phyloP scores from a whole-genome alignment of 345 rosid genomes.

The Boechera retrofracta region DNA sequence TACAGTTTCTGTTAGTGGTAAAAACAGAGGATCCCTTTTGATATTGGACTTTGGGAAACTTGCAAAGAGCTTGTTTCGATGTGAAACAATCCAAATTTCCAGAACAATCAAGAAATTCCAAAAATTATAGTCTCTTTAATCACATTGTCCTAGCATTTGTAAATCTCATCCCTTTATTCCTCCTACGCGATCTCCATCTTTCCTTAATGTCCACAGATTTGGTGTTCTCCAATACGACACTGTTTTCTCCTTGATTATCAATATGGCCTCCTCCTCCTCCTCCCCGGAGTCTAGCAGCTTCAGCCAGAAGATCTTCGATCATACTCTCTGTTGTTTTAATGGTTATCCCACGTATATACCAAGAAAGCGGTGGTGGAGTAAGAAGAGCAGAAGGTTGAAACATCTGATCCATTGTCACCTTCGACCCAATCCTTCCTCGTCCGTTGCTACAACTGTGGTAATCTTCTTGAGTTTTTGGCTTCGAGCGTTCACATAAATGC shows the following conservation, averaged over 20 bases:
- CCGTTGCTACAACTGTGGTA: slow-evolving; percentile 69
- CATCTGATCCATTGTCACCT: slow-evolving; percentile 79
- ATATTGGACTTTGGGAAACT: slow-evolving; percentile 23
- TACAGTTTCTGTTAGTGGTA: slow-evolving; percentile 9
- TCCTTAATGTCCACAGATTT: slow-evolving; percentile 35
- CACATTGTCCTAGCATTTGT: slow-evolving; percentile 10
- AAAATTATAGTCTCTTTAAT: not conserved
- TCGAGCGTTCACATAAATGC: slow-evolving; percentile 51
- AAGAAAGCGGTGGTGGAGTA: slow-evolving; percentile 93
- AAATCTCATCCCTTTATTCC: slow-evolving; percentile 10
- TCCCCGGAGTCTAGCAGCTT: slow-evolving; percentile 39
- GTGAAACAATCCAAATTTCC: not conserved
- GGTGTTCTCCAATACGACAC: not conserved
- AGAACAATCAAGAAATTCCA: slow-evolving; percentile 5
- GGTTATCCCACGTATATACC: slow-evolving; percentile 92
- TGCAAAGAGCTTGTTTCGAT: slow-evolving; percentile 13
- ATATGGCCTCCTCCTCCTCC: slow-evolving; percentile 26
- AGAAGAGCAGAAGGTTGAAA: slow-evolving; percentile 75
- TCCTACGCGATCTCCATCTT: slow-evolving; percentile 41
- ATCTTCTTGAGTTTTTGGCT: slow-evolving; percentile 73
- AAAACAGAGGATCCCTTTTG: slow-evolving; percentile 18
- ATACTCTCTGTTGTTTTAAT: slow-evolving; percentile 81
- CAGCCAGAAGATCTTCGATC: slow-evolving; percentile 59
- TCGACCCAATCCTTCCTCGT: slow-evolving; percentile 83
- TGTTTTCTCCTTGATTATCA: not conserved